These are phyloP conservation scores for Breviolum minutum DNA, from an alignment of 73 alveolate species.

Conservation along the genomic window DNA sequence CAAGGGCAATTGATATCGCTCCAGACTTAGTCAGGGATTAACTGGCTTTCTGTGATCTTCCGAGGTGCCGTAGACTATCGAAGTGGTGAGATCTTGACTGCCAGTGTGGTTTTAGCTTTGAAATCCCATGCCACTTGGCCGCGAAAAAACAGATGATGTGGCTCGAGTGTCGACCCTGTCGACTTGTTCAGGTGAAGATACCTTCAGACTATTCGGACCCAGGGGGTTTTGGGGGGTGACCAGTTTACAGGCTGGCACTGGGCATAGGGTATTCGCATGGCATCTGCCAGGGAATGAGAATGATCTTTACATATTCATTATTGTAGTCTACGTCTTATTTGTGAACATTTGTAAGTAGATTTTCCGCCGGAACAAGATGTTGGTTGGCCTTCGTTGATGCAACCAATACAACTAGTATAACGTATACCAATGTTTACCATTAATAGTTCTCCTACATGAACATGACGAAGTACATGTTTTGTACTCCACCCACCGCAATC, in stretches of 20 bases:
- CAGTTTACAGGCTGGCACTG: too few relatives aligned
- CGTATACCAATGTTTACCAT: too few relatives aligned
- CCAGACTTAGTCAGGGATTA: not conserved
- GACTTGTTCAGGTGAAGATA: not conserved
- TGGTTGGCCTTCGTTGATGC: too few relatives aligned
- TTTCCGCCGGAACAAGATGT: too few relatives aligned
- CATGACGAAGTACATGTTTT: too few relatives aligned
- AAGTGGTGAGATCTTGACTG: constrained; percentile 75
- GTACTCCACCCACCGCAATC: too few relatives aligned
- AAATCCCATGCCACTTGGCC: not conserved
- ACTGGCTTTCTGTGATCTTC: not conserved
- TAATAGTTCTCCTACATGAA: too few relatives aligned
- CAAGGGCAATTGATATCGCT: too few relatives aligned
- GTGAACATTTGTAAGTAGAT: not conserved
- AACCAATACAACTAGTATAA: too few relatives aligned
- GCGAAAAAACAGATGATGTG: not conserved
- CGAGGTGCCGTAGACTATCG: constrained; percentile 82
- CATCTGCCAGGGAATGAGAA: not conserved
- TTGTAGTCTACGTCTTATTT: not conserved
- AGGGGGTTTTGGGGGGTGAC: not conserved
- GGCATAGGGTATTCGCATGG: too few relatives aligned
- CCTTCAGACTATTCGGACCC: constrained; percentile 77
- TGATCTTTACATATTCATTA: not conserved
- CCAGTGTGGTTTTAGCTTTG: constrained; percentile 75
- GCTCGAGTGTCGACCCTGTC: not conserved